Base-by-base conservation (phyloP, 2,329 filamentous ascomycete species). In the Alternaria sp. region DNA sequence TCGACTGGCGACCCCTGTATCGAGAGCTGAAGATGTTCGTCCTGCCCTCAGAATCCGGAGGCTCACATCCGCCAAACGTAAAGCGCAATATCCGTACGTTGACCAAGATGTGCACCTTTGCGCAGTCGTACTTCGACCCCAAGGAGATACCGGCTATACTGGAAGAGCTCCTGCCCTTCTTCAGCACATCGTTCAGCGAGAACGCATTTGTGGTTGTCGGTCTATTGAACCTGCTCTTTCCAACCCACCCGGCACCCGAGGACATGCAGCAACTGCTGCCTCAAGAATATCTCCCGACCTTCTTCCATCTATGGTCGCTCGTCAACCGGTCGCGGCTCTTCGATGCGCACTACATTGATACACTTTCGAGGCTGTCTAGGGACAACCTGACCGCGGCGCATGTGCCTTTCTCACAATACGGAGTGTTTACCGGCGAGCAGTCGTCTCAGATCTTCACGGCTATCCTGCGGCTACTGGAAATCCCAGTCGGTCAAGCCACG, bases 281-380 rank as follows among this genome's bases (percentile, higher is more conserved):
- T 1, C 90, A 94, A 69, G 90, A 95, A 75, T 95, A 96, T 74
- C 83, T 98, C 36, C 96, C 96, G 4, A 97, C 95, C 0, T 91
- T 97, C 72, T 99, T 99, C 84, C 96, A 99, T 79, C 82, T 98
- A 2, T 99, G 96, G 96, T 96, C 94, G 1, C 85, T 98, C 45
- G 89, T 98, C 69, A 96, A 93, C 71, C 87, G 96, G 55, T 98
- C 95, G 1, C 96, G 93, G 79, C 86, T 89, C 4, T 91, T 96
- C 65, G 96, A 99, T 79, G 88, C 92, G 61, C 91, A 91, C 66
- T 94, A 97, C 74, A 87, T 98, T 67, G 96, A 99, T 80, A 87
- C 97, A 30, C 88, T 97, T 66, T 98, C 96, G 12, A 87, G 96
- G 56, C 84, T 97, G 74, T 91, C 95, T 1, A 86, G 95, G 68